Conservation (phyloP, 768 basidiomycete genomes). For the Antrodiella citrinella region DNA sequence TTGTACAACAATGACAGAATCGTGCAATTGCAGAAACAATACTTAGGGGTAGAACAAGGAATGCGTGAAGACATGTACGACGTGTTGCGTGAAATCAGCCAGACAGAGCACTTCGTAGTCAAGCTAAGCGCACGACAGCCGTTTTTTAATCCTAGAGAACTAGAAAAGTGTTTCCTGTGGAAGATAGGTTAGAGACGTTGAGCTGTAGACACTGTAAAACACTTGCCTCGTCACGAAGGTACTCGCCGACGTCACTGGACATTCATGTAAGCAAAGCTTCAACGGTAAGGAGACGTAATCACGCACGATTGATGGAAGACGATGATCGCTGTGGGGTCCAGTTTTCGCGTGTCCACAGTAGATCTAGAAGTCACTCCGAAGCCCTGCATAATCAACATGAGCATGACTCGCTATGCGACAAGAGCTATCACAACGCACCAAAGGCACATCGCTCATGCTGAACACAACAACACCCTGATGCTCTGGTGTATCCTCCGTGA, state of each 20-base stretch:
- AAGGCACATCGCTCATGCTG: conserved; percentile 90
- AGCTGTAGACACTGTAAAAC: no score
- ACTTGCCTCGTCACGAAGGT: conserved; percentile 88
- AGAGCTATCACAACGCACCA: conserved; percentile 42
- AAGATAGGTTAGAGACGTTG: no score
- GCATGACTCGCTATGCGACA: conserved; percentile 3
- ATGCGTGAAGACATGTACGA: not conserved
- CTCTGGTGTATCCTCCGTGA: conserved; percentile 98
- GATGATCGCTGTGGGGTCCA: conserved; percentile 94
- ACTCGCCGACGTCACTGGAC: conserved; percentile 98
- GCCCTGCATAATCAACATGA: conserved; percentile 46
- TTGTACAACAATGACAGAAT: not conserved
- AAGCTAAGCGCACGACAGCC: conserved; percentile 1
- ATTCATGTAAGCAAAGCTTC: no score
- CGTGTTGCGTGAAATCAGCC: not conserved
- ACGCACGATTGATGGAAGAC: conserved; percentile 96
- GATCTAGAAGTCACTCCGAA: conserved; percentile 97
- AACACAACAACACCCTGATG: conserved; percentile 97
- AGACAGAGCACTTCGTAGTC: conserved; percentile 41
- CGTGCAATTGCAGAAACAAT: not conserved
- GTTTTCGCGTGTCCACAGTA: conserved; percentile 91
- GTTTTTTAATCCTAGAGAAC: not conserved
- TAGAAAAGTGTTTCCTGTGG: conserved; percentile 73
- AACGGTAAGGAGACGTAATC: no score
- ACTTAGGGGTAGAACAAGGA: conserved; percentile 5